Conservation (phyloP, 441 rosid genomes). For the Euphorbia schlechtendalii region DNA sequence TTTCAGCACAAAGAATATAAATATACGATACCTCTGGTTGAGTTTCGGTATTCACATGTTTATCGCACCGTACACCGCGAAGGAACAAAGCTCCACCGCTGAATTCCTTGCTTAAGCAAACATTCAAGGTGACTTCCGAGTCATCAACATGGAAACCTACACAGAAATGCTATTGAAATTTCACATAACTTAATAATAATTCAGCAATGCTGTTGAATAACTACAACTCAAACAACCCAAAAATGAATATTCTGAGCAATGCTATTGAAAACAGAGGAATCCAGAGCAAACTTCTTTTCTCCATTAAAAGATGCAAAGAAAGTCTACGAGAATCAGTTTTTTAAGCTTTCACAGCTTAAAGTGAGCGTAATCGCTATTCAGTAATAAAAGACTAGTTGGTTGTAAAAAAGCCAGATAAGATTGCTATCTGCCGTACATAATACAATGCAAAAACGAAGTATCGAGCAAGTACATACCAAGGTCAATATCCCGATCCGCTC, state of each 20-base stretch:
- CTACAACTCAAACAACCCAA: not conserved
- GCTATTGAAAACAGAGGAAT: not conserved
- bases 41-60: conserved; percentile 64
- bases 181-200: conserved; percentile 14
- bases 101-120: conserved; percentile 78
- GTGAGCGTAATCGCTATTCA: conserved; percentile 4
- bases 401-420: not conserved
- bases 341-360: not conserved
- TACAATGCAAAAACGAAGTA: conserved; percentile 13
- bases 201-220: too few species aligned
- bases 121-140: conserved; percentile 81
- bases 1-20: not conserved
- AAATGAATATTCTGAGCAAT: not conserved
- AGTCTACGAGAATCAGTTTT: not conserved
- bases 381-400: conserved; percentile 8
- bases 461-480: conserved; percentile 44
- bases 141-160: conserved; percentile 89
- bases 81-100: conserved; percentile 77
- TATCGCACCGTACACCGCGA: conserved; percentile 73
- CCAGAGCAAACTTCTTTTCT: not conserved
- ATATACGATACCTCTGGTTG: conserved; percentile 47
- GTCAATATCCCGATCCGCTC: conserved; percentile 64
- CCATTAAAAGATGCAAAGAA: not conserved
- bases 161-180: conserved; percentile 18
- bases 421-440: not conserved